Evolutionary conservation across 2,329 filamentous ascomycete genomes (phyloP).

Genomic region (Fusarium hostae): DNA sequence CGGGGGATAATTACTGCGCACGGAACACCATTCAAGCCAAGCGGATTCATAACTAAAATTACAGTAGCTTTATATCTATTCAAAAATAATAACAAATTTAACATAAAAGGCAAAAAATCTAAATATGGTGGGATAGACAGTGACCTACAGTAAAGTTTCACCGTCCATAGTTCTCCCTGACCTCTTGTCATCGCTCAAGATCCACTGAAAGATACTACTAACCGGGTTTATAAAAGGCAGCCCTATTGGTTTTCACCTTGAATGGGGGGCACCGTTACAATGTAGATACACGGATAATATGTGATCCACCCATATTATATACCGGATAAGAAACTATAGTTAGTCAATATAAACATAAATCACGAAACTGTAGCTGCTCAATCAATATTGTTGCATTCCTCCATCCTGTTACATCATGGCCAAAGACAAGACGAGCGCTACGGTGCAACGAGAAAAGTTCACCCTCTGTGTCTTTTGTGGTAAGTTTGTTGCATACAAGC

Average conservation of each 20-base stretch:
- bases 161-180: not conserved
- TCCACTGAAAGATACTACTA: too few species aligned
- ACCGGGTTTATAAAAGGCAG: too few species aligned
- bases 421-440: not conserved
- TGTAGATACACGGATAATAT: too few species aligned
- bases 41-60: not conserved
- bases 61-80: not conserved
- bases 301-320: too few species aligned
- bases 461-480: not conserved
- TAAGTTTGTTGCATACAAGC: not conserved
- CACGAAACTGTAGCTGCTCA: too few species aligned
- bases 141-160: not conserved
- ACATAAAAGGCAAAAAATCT: not conserved
- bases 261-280: too few species aligned
- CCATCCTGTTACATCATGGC: not conserved
- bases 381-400: too few species aligned
- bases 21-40: not conserved
- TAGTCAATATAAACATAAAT: too few species aligned
- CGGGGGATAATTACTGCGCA: not conserved
- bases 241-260: too few species aligned
- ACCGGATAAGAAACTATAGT: too few species aligned
- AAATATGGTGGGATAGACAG: rapidly evolving
- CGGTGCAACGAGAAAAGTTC: not conserved
- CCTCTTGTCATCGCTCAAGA: too few species aligned
- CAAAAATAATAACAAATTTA: not conserved